phyloP scores from a whole-genome alignment of 176 grass and related monocot species.

The Oropetium thomaeum region DNA sequence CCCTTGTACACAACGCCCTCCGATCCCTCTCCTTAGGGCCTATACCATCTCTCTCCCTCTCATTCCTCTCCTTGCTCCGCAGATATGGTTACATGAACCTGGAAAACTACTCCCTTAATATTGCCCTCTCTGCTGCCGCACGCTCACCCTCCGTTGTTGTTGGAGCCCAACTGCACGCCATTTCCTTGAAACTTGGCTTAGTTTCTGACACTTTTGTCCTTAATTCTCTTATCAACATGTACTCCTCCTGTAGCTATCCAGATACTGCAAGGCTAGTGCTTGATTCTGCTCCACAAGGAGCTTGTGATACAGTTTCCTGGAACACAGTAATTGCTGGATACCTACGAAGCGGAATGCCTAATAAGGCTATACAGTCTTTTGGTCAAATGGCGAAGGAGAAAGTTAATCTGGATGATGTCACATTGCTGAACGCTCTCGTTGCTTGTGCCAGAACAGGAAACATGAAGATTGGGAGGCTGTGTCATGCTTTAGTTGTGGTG shows the following conservation, averaged over 20 bases:
- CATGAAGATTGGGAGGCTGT: conserved; percentile 41
- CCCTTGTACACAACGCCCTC: conserved; percentile 56
- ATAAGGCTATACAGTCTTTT: conserved; percentile 53
- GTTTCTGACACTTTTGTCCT: conserved; percentile 67
- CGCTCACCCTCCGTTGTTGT: conserved; percentile 32
- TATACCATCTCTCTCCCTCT: conserved; percentile 49
- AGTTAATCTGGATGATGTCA: conserved; percentile 60
- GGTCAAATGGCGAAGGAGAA: conserved; percentile 46
- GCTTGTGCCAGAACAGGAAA: conserved; percentile 58
- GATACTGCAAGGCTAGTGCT: conserved; percentile 59
- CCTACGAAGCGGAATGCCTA: conserved; percentile 48
- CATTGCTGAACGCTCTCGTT: conserved; percentile 71
- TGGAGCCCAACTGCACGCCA: conserved; percentile 63
- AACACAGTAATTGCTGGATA: conserved; percentile 83
- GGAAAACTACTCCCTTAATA: conserved; percentile 69
- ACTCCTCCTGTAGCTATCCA: conserved; percentile 55
- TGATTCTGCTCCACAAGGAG: conserved; percentile 45
- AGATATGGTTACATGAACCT: conserved; percentile 30
- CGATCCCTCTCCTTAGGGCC: conserved; percentile 46
- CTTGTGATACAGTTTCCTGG: conserved; percentile 76
- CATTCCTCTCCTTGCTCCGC: conserved; percentile 57
- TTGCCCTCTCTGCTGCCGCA: conserved; percentile 57
- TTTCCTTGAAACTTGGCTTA: conserved; percentile 64
- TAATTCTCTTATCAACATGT: conserved; percentile 82
- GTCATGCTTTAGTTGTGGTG: conserved; percentile 59